These are phyloP conservation scores for Fusarium cyanostomum DNA, from an alignment of 2,329 filamentous ascomycete species.

Conservation along the genomic window DNA sequence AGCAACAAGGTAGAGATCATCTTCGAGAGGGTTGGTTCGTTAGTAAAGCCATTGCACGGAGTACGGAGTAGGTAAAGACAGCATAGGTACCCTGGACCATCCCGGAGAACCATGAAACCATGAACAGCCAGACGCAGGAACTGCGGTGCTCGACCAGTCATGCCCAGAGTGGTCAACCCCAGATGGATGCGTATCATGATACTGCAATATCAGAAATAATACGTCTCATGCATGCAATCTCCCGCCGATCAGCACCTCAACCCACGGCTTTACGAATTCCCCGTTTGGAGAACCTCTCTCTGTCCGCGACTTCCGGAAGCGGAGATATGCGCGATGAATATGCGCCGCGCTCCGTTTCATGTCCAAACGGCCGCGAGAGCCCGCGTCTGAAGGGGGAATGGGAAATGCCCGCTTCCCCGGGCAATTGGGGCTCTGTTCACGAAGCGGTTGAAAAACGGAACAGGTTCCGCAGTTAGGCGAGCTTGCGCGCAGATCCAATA, in stretches of 20 bases:
- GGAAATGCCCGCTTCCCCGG: neutral
- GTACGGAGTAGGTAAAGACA: too few species aligned
- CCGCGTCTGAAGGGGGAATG: neutral
- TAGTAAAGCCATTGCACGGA: too few species aligned
- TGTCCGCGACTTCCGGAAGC: neutral
- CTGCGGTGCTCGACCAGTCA: neutral
- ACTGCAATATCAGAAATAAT: neutral
- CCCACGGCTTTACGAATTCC: neutral
- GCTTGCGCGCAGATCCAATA: slow-evolving; percentile 25
- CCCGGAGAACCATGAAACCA: too few species aligned
- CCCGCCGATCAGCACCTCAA: neutral
- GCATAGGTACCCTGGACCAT: slow-evolving; percentile 2
- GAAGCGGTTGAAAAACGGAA: slow-evolving; percentile 29
- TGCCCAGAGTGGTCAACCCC: neutral
- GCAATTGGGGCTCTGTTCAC: slow-evolving; percentile 9
- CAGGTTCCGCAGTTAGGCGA: slow-evolving; percentile 42
- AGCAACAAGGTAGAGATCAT: too few species aligned
- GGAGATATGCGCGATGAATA: slow-evolving; percentile 5
- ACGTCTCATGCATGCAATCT: slow-evolving; percentile 7
- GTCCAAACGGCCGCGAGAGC: slow-evolving; percentile 17
- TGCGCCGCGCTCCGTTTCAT: slow-evolving; percentile 27
- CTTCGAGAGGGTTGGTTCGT: too few species aligned
- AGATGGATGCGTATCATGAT: neutral
- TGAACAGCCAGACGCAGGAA: neutral
- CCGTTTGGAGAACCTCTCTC: neutral